These are phyloP conservation scores for Vigna reflexopilosa DNA, from an alignment of 306 rosid species.

Conservation along the genomic window DNA sequence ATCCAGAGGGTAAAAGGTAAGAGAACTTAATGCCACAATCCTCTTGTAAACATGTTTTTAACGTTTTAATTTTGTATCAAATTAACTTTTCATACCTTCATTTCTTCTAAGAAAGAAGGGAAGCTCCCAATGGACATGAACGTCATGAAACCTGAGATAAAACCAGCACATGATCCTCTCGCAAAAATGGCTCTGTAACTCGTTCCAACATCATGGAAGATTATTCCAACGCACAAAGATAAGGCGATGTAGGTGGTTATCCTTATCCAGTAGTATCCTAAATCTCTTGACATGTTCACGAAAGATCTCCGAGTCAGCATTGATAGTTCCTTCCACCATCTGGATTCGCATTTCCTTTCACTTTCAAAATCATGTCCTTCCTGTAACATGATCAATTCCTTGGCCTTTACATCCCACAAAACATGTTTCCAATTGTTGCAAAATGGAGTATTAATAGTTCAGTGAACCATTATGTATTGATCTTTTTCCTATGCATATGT, in stretches of 20 bases:
- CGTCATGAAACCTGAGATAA: slow-evolving; percentile 90
- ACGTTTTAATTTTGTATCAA: background rate
- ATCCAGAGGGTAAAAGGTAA: background rate
- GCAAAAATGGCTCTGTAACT: slow-evolving; percentile 69
- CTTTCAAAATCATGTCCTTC: slow-evolving; percentile 55
- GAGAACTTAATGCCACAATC: background rate
- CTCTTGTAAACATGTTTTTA: background rate
- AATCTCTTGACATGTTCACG: slow-evolving; percentile 87
- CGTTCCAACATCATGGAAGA: slow-evolving; percentile 69
- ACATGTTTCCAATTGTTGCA: background rate
- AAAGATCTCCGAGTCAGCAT: slow-evolving; percentile 76
- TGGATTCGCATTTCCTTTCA: slow-evolving; percentile 60
- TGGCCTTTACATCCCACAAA: background rate
- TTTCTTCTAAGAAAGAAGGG: slow-evolving; percentile 93
- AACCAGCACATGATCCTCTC: slow-evolving; percentile 87
- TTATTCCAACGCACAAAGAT: slow-evolving; percentile 77
- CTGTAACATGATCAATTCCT: slow-evolving; percentile 39
- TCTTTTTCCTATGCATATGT: background rate
- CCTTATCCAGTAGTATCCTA: slow-evolving; percentile 93
- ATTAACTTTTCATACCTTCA: slow-evolving; percentile 63
- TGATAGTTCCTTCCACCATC: slow-evolving; percentile 86
- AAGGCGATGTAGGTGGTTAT: slow-evolving; percentile 61
- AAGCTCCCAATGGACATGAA: slow-evolving; percentile 97
- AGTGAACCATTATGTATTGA: background rate
- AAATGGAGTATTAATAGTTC: background rate